Evolutionary conservation across 2,329 filamentous ascomycete species (phyloP).

Genomic region (Trichoderma sp.): DNA sequence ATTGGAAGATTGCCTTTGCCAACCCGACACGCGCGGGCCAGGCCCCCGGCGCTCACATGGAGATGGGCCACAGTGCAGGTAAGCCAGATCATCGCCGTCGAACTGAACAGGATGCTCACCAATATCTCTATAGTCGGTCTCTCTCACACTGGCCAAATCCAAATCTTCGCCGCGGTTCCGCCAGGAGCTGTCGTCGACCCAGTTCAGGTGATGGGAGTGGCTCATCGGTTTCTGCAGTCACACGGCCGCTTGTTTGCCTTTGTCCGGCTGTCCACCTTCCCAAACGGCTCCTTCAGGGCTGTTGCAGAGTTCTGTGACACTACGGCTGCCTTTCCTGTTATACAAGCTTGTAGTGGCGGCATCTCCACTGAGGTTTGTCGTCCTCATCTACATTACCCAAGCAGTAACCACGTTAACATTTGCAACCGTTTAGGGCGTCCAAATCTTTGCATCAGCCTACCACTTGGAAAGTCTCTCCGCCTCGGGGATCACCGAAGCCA

Average conservation of each 20-base stretch:
- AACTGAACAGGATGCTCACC: not conserved
- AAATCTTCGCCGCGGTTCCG: constrained; percentile 35
- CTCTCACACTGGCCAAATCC: constrained; percentile 37
- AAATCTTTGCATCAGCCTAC: constrained; percentile 34
- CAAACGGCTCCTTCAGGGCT: constrained; percentile 50
- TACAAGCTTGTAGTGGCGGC: constrained; percentile 41
- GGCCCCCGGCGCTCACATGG: not conserved
- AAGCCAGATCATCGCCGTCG: not conserved
- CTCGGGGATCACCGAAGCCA: constrained; percentile 27
- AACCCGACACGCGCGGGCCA: constrained; percentile 1
- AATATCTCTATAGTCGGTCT: not conserved
- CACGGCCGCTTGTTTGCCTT: constrained; percentile 59
- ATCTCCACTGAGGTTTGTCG: constrained; percentile 36
- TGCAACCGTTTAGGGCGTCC: constrained; percentile 32
- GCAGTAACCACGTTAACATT: not conserved
- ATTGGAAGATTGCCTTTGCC: constrained; percentile 46
- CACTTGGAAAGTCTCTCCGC: constrained; percentile 15
- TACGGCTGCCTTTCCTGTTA: constrained; percentile 46
- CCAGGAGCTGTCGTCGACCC: constrained; percentile 31
- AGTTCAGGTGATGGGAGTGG: constrained; percentile 43
- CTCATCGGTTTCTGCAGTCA: constrained; percentile 44
- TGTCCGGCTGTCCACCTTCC: constrained; percentile 45
- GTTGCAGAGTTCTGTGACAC: constrained; percentile 58
- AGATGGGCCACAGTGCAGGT: not conserved
- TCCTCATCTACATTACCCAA: not conserved